phyloP scores from a whole-genome alignment of 371 early-diverging fungal species.

The Basidiobolus meristosporus region DNA sequence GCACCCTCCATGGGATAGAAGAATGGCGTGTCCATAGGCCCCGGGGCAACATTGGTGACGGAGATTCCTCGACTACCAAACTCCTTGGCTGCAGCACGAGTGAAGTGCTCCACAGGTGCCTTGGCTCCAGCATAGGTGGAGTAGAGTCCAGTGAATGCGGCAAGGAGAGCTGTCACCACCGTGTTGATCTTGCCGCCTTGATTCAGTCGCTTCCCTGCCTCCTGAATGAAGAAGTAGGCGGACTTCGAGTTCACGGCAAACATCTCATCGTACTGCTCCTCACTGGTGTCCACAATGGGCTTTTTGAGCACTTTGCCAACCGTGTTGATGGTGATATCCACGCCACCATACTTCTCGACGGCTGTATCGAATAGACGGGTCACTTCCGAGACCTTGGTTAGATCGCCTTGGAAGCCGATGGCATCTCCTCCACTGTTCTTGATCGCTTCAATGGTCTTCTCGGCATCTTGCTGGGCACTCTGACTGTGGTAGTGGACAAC shows the following conservation, averaged over 20 bases:
- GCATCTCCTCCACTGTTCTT: slow-evolving; percentile 20
- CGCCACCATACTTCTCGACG: slow-evolving; percentile 15
- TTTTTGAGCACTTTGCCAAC: slow-evolving; percentile 16
- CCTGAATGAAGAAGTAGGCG: slow-evolving; percentile 11
- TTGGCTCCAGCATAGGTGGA: slow-evolving; percentile 14
- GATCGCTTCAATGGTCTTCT: slow-evolving; percentile 18
- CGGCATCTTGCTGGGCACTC: slow-evolving; percentile 17
- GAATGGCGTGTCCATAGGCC: slow-evolving; percentile 14
- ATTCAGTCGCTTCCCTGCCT: slow-evolving; percentile 10
- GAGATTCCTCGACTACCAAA: slow-evolving; percentile 12
- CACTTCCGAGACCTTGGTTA: slow-evolving; percentile 9
- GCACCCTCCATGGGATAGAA: slow-evolving; percentile 12
- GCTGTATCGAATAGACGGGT: slow-evolving; percentile 18
- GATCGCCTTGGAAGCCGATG: slow-evolving; percentile 12
- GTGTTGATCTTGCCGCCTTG: slow-evolving; percentile 12
- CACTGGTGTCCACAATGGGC: slow-evolving; percentile 6
- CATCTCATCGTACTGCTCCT: slow-evolving; percentile 12
- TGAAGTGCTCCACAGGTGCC: slow-evolving; percentile 12
- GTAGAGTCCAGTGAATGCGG: slow-evolving; percentile 10
- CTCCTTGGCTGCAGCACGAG: slow-evolving; percentile 12
- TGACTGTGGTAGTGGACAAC: slow-evolving; percentile 26
- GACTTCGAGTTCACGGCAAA: too few species aligned
- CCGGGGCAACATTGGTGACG: slow-evolving; percentile 17
- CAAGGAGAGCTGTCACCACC: slow-evolving; percentile 10
- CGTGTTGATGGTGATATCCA: slow-evolving; percentile 36